Base-by-base conservation (phyloP, 352 stramenopile genomes). In the Pythium insidiosum region DNA sequence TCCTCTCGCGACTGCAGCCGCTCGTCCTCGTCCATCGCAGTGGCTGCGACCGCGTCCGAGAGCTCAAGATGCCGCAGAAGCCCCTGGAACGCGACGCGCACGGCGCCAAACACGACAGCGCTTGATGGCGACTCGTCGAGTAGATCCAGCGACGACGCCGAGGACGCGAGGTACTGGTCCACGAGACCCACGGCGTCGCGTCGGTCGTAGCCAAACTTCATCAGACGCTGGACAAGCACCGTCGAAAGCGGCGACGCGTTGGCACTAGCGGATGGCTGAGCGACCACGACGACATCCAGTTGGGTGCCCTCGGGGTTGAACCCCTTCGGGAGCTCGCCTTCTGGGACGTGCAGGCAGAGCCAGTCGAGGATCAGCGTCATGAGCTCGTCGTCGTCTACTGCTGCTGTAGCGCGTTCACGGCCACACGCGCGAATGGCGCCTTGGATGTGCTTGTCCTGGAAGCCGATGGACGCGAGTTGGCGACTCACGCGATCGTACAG, bases 231-330 rank as follows among this genome's bases (percentile, higher is more conserved):
- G 1, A 90, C 63, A 1, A 92, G 47, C n/a, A 74, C 64, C 5
- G 58, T 37, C 1, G 59, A 61, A 12, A 63, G 53, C 9, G 49
- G 49, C 7, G 58, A 52, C 9, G 28, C 28, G 1, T 11, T 36
- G 16, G 28, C 10, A 13, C n/a, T 28, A 24, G 12, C 37, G 5
- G 56, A 30, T 5, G 51, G 47, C 15, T 46, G 47, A 10, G 37
- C 35, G 3, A 58, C 58, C 2, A 81, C 43, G 2, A 93, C 68
- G 6, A 94, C 84, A 42, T 96, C 86, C 13, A 96, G 61, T 31
- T 96, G 84, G n/a, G 88, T 95, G 16, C 86, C 86, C 38, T 83
- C 61, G 1, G 87, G 80, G 41, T 91, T 90, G 50, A 96, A 96
- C 9, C 68, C 68, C 54, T 84, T 88, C 5, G 81, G 81, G 5